Evolutionary conservation across 805 yeast species (phyloP).

Genomic region (Cyberlindnera nakhonratchasimensis): DNA sequence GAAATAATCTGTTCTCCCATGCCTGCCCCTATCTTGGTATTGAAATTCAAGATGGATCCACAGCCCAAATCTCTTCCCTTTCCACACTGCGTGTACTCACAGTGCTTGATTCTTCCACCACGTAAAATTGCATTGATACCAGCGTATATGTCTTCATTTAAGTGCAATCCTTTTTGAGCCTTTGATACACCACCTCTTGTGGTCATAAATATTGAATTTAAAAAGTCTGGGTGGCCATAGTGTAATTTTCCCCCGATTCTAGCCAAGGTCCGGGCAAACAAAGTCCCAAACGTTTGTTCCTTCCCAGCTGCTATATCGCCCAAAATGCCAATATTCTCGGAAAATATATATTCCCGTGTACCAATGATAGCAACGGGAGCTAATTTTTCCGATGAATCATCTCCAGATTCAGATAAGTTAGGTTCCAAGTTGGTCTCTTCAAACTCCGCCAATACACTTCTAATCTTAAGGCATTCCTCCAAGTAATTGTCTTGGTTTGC

Average conservation of each 20-base stretch:
- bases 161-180: slow-evolving; percentile 78
- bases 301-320: slow-evolving; percentile 92
- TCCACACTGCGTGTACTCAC: slow-evolving; percentile 83
- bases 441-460: slow-evolving; percentile 72
- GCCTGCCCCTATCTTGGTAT: slow-evolving; percentile 84
- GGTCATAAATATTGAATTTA: slow-evolving; percentile 72
- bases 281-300: slow-evolving; percentile 83
- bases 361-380: slow-evolving; percentile 79
- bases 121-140: slow-evolving; percentile 77
- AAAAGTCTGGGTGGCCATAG: slow-evolving; percentile 84
- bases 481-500: slow-evolving; percentile 82
- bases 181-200: slow-evolving; percentile 87
- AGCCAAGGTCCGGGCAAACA: slow-evolving; percentile 78
- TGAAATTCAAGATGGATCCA: slow-evolving; percentile 76
- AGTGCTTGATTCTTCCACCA: slow-evolving; percentile 76
- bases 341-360: slow-evolving; percentile 86
- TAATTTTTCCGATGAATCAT: slow-evolving; percentile 42
- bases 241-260: slow-evolving; percentile 80
- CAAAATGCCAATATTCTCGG: slow-evolving; percentile 76
- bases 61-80: slow-evolving; percentile 85
- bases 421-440: slow-evolving; percentile 43
- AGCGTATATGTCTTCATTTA: slow-evolving; percentile 84
- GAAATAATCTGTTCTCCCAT: slow-evolving; percentile 89
- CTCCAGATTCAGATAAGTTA: background rate
- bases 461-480: slow-evolving; percentile 74